Base-by-base conservation (phyloP, 2,329 filamentous ascomycete genomes). In the Teratosphaeria pseudoeucalypti region DNA sequence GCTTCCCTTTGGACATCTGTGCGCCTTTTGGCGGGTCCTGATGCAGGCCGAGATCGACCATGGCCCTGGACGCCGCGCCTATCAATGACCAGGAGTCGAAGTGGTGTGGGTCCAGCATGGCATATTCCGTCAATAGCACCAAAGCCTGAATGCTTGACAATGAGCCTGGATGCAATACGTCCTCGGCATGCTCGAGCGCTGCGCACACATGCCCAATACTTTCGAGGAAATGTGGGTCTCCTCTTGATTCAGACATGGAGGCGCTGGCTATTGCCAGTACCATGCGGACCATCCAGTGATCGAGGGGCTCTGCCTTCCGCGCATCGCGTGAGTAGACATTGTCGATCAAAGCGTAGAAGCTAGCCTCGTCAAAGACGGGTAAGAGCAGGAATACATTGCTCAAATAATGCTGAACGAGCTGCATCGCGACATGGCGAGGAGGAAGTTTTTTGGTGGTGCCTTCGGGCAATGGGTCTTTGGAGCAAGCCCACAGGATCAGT, bases 21-120 rank as follows among this genome's bases (percentile, higher is more conserved):
- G 87, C 81, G 62, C 87, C 85, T 59, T 82, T 80, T 0, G 89
- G 87, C 2, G 91, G 90, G 66, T 97, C 92, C 74, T 96, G 92
- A 73, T 97, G 94, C 60, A 95, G 85, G 7, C 94, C 94, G 34
- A 96, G 77, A 75, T 99, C 94, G 26, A 96, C 83, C 69, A 92
- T 85, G 6, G 91, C 89, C 60, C 92, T 85, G 49, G 89, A 89
- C 6, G 92, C 92, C 71, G 94, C 92, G 6, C 92, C 94, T 59
- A 96, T 89, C 62, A 96, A 76, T 64, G 94, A 92, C 92, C 94
- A 97, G 67, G 88, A 90, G 69, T 96, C 91, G 69, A 96, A 96
- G 70, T 95, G 90, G 52, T 86, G 84, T 2, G 92, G 92, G 67
- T 97, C 92, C 56, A 96, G 79, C 78, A 94, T 88, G 2, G 92